Conservation (phyloP, 1,139 yeast genomes). For the Suhomyces kunorum region DNA sequence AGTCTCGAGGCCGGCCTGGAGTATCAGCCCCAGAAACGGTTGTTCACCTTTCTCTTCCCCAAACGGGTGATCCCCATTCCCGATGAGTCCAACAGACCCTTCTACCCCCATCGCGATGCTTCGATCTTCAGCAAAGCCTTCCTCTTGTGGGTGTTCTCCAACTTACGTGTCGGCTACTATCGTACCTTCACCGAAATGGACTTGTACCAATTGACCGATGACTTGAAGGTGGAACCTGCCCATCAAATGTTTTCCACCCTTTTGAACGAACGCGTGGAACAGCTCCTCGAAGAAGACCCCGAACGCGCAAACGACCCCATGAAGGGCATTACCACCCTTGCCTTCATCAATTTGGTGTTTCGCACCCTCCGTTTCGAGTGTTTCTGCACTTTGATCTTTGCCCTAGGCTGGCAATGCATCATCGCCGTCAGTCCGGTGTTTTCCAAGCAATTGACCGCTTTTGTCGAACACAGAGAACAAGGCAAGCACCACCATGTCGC, state of each 20-base stretch:
- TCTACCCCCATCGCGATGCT: conserved; percentile 39
- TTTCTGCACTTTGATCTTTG: neutral
- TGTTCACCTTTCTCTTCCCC: conserved; percentile 19
- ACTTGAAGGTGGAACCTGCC: conserved; percentile 48
- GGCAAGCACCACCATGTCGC: conserved; percentile 3
- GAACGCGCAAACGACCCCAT: conserved; percentile 24
- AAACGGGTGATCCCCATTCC: conserved; percentile 56
- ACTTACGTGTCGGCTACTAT: conserved; percentile 62
- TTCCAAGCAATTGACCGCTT: conserved; percentile 42
- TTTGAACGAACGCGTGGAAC: neutral
- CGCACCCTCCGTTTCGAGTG: neutral
- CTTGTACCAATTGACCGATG: conserved; percentile 53
- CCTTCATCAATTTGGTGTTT: neutral
- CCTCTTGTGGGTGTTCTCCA: conserved; percentile 62
- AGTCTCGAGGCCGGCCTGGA: conserved; percentile 4
- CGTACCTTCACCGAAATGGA: conserved; percentile 68
- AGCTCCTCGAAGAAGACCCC: neutral
- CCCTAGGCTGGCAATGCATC: conserved; percentile 7
- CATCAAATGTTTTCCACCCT: neutral
- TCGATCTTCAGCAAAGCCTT: conserved; percentile 38
- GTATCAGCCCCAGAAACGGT: conserved; percentile 15
- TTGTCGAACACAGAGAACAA: conserved; percentile 35
- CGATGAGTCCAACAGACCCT: conserved; percentile 47
- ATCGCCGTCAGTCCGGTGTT: conserved; percentile 31
- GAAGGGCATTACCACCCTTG: neutral